Evolutionary conservation across 306 rosid species (phyloP).

Genomic region (Neltuma alba): DNA sequence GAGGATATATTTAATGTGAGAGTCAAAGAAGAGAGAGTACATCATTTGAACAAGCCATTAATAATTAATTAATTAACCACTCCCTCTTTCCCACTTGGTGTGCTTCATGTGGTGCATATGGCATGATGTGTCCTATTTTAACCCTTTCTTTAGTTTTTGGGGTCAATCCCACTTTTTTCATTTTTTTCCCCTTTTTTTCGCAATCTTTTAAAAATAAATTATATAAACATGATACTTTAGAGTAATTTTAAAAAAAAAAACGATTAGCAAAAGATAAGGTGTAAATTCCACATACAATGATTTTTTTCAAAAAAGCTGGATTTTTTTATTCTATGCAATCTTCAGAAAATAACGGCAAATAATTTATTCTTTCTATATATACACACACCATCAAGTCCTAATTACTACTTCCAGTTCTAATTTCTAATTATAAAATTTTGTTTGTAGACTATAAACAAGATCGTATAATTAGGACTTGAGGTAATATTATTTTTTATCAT

Average conservation of each 20-base stretch:
- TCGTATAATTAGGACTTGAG: too few species aligned
- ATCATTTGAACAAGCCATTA: not conserved
- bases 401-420: too few species aligned
- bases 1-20: not conserved
- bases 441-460: too few species aligned
- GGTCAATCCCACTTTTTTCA: not conserved
- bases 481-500: too few species aligned
- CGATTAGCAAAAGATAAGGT: not conserved
- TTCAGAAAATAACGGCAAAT: not conserved
- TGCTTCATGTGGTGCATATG: not conserved
- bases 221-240: not conserved
- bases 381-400: too few species aligned
- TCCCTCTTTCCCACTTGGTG: not conserved
- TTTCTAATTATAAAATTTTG: too few species aligned
- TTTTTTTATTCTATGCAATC: not conserved
- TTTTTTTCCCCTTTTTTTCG: too few species aligned
- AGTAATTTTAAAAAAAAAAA: not conserved
- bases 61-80: not conserved
- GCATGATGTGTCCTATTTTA: not conserved
- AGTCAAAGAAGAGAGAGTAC: not conserved
- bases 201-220: not conserved
- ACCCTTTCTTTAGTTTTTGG: not conserved
- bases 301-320: not conserved
- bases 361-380: not conserved
- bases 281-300: not conserved